A percentile compares a stretch with the other conserved stretches of the same genome.
These are phyloP conservation scores for Fusarium cyanostomum DNA, from an alignment of 2,329 filamentous ascomycete species.

Conservation along the genomic window DNA sequence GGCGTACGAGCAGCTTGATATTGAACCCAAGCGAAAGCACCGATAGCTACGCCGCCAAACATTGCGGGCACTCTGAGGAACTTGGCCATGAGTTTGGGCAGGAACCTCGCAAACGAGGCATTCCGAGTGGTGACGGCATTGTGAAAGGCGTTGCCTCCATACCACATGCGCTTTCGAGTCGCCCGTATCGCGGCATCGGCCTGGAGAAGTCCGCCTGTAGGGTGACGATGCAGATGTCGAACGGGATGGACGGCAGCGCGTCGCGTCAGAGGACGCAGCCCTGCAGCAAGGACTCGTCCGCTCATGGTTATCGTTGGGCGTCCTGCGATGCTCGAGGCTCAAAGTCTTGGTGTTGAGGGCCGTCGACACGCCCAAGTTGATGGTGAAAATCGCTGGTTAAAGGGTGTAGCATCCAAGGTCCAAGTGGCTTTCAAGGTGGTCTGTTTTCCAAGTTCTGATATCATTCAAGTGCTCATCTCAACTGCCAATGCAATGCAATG, in stretches of 20 bases:
- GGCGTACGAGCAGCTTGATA: constrained; percentile 89
- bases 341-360: constrained; percentile 33
- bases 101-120: constrained; percentile 69
- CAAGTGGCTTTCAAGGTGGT: constrained; percentile 28
- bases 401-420: constrained; percentile 33
- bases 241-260: constrained; percentile 64
- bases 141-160: constrained; percentile 84
- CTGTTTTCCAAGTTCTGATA: constrained; percentile 32
- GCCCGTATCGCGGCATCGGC: constrained; percentile 70
- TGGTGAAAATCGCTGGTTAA: constrained; percentile 27
- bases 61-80: constrained; percentile 88
- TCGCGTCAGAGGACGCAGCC: constrained; percentile 73
- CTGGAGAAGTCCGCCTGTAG: constrained; percentile 74
- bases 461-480: constrained; percentile 38
- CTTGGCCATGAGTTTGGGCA: constrained; percentile 92
- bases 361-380: constrained; percentile 38
- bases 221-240: constrained; percentile 73
- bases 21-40: constrained; percentile 89
- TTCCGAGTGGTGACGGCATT: constrained; percentile 75
- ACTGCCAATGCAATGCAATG: constrained; percentile 25
- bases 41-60: constrained; percentile 88
- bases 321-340: constrained; percentile 28
- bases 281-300: constrained; percentile 67
- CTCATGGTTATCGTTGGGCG: constrained; percentile 46
- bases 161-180: constrained; percentile 74